A percentile compares a stretch with the other conserved stretches of the same genome.
These are phyloP conservation scores for Acanthamoeba triangularis DNA, from an alignment of 208 protist species.

Conservation along the genomic window DNA sequence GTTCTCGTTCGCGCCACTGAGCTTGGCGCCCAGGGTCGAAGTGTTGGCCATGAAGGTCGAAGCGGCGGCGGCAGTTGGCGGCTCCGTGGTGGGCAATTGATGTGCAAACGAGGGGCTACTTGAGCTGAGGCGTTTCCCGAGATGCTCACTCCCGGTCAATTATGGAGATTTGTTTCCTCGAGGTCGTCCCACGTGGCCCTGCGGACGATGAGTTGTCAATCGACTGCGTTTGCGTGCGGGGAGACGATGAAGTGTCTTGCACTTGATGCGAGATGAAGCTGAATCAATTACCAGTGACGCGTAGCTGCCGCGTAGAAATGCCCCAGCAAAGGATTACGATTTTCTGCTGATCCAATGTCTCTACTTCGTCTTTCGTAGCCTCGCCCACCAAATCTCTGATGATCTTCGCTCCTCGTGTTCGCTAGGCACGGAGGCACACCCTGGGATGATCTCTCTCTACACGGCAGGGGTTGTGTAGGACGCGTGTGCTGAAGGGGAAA, in stretches of 20 bases:
- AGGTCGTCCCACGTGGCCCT: neutral
- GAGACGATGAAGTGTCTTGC: no score
- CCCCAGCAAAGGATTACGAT: no score
- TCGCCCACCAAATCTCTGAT: no score
- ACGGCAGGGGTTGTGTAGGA: neutral
- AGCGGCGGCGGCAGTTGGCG: neutral
- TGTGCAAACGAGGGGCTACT: neutral
- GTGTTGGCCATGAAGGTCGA: conserved; percentile 22
- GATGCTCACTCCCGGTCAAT: neutral
- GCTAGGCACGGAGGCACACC: no score
- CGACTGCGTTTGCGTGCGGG: no score
- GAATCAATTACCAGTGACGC: no score
- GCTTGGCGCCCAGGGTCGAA: conserved; percentile 45
- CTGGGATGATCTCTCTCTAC: no score
- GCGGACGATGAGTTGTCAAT: neutral
- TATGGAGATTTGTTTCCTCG: neutral
- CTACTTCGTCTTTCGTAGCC: no score
- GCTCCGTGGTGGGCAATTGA: neutral
- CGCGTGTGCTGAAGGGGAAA: neutral
- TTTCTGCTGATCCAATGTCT: no score
- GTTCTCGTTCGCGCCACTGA: conserved; percentile 46
- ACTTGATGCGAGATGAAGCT: no score
- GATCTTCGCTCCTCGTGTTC: no score
- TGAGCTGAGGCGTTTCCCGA: neutral
- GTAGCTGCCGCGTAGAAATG: no score